Evolutionary conservation across 306 rosid genomes (phyloP), one percentile per base, ranked within the genome.

Genomic region (Albizia julibrissin): DNA sequence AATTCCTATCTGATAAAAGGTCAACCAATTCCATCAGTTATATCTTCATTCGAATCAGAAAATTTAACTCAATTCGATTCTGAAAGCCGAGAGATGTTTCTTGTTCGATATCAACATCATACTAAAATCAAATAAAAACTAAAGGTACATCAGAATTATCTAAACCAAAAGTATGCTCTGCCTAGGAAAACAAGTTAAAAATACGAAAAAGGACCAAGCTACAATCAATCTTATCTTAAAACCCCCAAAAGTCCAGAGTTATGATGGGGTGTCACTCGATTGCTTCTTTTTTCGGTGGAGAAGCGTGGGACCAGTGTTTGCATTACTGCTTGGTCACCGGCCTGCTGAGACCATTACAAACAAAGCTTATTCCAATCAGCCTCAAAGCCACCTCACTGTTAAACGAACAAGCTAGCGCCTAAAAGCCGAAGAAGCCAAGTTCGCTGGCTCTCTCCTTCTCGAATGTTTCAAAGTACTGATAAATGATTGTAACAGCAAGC

Each of bases 401-500:
- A 72, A 46, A 15, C n/a, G 15, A 46, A 46, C 10, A 73, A 85
- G 84, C 80, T 90, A 9, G 54, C 39, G 81, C 85, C 70, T 83
- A 94, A 84, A 94, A 94, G 79, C 98, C 97, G 33, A 94, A 94
- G 87, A 94, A 90, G 71, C 97, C 98, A 24, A 94, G 98, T 81
- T 92, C 97, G 40, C 91, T 94, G 44, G 98, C 94, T 79, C 88
- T 92, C 80, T 94, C 98, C 86, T 92, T 94, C 87, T 92, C 97
- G 6, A 91, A 92, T 33, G 97, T 92, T 84, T 94, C 97, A 0
- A 94, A 92, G 90, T 94, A 92, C 84, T 94, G 98, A 70, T 94
- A 92, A 73, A 94, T 94, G 85, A 92, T 94, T 24, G 98, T 94
- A 37, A 94, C 98, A 0, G 98, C 98, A 80, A 94, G 97, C 33